A percentile compares a stretch with the other conserved stretches of the same genome.
Evolutionary conservation across 495 filamentous ascomycete species (phyloP).

Genomic region (Baudoinia panamericana): DNA sequence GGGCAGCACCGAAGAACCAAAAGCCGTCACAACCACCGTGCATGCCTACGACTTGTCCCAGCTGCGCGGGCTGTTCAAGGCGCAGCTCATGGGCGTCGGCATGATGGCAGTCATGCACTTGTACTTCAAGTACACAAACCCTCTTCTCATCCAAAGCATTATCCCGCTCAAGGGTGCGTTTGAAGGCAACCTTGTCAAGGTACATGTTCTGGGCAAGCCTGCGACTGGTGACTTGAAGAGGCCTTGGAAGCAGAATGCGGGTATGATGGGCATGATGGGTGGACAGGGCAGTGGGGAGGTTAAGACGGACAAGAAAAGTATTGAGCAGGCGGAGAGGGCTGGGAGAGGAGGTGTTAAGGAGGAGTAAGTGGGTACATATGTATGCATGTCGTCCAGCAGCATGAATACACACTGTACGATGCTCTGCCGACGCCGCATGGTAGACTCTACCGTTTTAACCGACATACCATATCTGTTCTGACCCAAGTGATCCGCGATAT

Average conservation of each 20-base stretch:
- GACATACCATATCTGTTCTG: no score
- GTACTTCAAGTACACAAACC: conserved; percentile 99
- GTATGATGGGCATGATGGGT: conserved; percentile 54
- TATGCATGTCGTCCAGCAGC: neutral
- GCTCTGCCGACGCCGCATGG: no score
- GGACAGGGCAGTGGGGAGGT: conserved; percentile 50
- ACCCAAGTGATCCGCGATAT: no score
- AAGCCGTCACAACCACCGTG: conserved; percentile 89
- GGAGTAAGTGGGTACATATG: conserved; percentile 21
- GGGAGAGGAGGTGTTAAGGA: conserved; percentile 33
- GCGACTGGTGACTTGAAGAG: conserved; percentile 83
- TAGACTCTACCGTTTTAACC: no score
- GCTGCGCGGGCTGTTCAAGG: conserved; percentile 67
- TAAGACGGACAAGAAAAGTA: conserved; percentile 92
- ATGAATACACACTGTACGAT: no score
- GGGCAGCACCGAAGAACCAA: conserved; percentile 83
- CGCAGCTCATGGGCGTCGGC: conserved; percentile 82
- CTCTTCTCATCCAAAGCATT: conserved; percentile 94
- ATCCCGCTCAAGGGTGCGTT: conserved; percentile 91
- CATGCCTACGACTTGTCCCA: conserved; percentile 83
- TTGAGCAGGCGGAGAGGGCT: conserved; percentile 37
- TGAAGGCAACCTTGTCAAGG: conserved; percentile 90
- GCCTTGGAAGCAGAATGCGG: conserved; percentile 73
- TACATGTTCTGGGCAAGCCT: conserved; percentile 82
- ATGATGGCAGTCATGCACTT: conserved; percentile 99